A percentile compares a stretch with the other conserved stretches of the same genome.
Conservation (phyloP, 768 basidiomycete species). For the Exsudoporus frostii region DNA sequence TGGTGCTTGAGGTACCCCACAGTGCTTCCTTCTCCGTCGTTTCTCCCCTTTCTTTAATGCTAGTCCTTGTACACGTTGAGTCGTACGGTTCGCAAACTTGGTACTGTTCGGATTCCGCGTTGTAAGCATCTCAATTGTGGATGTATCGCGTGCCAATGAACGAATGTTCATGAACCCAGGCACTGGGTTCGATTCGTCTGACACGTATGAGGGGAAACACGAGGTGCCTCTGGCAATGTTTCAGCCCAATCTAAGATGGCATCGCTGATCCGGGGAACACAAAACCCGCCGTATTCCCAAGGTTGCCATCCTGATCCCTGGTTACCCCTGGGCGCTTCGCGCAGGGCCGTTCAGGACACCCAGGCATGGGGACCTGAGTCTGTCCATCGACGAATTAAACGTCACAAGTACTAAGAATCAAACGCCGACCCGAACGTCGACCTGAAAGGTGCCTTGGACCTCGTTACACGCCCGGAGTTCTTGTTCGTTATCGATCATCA, state of each 20-base stretch:
- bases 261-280: background rate
- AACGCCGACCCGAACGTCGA: background rate
- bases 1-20: constrained; percentile 6
- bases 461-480: background rate
- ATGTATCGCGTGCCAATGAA: background rate
- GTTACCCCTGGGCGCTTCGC: background rate
- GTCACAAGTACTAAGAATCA: background rate
- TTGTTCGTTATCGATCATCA: background rate
- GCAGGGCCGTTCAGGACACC: background rate
- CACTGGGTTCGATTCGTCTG: background rate
- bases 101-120: constrained; percentile 1
- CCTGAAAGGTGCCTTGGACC: background rate
- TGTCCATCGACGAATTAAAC: too few species aligned
- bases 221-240: background rate
- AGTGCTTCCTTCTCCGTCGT: constrained; percentile 16
- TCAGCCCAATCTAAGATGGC: background rate
- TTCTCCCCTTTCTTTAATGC: constrained; percentile 7
- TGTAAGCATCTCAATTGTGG: background rate
- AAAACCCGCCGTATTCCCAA: background rate
- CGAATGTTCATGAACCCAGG: background rate
- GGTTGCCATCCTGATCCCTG: background rate
- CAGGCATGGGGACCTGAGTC: background rate
- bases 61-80: background rate
- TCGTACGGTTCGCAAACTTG: background rate
- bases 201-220: background rate